Evolutionary conservation across 2,329 filamentous ascomycete genomes (phyloP).

Genomic region (Decorospora gaudefroyi): DNA sequence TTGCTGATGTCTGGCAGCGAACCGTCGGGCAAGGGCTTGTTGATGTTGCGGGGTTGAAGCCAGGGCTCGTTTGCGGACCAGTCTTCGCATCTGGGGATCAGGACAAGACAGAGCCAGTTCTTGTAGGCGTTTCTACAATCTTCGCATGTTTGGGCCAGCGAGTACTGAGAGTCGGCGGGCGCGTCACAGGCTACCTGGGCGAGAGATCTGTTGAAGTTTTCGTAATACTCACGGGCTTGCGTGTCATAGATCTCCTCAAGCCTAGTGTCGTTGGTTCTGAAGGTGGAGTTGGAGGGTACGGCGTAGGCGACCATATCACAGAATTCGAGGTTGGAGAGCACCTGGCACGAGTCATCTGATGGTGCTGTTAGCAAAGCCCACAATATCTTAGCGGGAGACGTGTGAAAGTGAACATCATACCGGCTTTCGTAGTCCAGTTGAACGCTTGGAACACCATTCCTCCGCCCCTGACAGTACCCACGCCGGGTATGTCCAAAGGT

Average conservation of each 20-base stretch:
- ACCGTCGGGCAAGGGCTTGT: constrained; percentile 70
- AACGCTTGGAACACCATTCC: constrained; percentile 73
- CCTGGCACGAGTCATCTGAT: constrained; percentile 76
- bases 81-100: constrained; percentile 90
- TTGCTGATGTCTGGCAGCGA: constrained; percentile 43
- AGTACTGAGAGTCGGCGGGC: constrained; percentile 73
- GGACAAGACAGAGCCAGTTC: constrained; percentile 90
- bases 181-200: constrained; percentile 86
- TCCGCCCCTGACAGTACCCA: constrained; percentile 65
- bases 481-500: constrained; percentile 51
- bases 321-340: constrained; percentile 85
- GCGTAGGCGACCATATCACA: constrained; percentile 89
- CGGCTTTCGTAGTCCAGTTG: constrained; percentile 75
- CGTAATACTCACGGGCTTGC: constrained; percentile 69
- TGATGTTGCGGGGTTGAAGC: constrained; percentile 72
- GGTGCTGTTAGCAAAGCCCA: constrained; percentile 20
- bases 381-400: too few relatives aligned
- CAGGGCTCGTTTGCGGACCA: constrained; percentile 60
- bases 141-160: constrained; percentile 73
- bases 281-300: constrained; percentile 76
- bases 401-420: constrained; percentile 55
- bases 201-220: constrained; percentile 79
- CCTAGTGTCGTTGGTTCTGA: constrained; percentile 61
- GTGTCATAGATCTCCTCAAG: constrained; percentile 78
- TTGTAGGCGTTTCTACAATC: constrained; percentile 85